A percentile compares a stretch with the other conserved stretches of the same genome.
These are phyloP conservation scores for Cercospora brassicicola DNA, from an alignment of 2,329 filamentous ascomycete genomes.

Conservation along the genomic window DNA sequence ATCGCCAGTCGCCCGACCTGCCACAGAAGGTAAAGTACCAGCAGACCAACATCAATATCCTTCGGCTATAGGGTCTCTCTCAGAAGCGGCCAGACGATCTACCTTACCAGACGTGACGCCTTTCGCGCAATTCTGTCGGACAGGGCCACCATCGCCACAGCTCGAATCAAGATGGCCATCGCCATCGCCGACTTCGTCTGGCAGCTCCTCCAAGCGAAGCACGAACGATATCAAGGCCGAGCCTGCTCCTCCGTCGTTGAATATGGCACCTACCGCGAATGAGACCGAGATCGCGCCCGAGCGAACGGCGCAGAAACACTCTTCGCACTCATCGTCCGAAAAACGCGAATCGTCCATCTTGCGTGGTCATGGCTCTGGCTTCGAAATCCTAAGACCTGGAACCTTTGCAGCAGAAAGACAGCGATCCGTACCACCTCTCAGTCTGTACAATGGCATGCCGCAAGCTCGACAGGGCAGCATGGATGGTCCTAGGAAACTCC, in stretches of 20 bases:
- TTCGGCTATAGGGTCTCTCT: constrained; percentile 30
- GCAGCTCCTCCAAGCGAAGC: constrained; percentile 5
- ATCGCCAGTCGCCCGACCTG: constrained; percentile 1
- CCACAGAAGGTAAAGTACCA: not conserved
- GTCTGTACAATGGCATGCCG: constrained; percentile 27
- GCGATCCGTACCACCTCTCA: constrained; percentile 31
- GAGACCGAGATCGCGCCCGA: not conserved
- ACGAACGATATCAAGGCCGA: not conserved
- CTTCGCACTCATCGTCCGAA: constrained; percentile 29
- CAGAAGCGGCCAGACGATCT: constrained; percentile 31
- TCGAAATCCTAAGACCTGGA: constrained; percentile 40
- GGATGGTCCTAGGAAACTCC: constrained; percentile 32
- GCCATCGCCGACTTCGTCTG: constrained; percentile 6
- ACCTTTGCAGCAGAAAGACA: constrained; percentile 31
- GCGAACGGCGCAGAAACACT: not conserved
- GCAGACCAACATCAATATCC: not conserved
- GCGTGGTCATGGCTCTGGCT: constrained; percentile 39
- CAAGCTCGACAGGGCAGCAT: constrained; percentile 28
- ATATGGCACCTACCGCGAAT: not conserved
- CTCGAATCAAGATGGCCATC: constrained; percentile 7
- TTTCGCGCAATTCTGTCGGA: constrained; percentile 37
- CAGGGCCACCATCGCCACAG: constrained; percentile 29
- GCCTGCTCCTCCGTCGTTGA: not conserved
- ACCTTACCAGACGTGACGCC: constrained; percentile 38
- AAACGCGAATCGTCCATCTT: constrained; percentile 31